A percentile compares a stretch with the other conserved stretches of the same genome.
Evolutionary conservation across 148 eudicot genomes (phyloP).

Genomic region (Spergularia marina): DNA sequence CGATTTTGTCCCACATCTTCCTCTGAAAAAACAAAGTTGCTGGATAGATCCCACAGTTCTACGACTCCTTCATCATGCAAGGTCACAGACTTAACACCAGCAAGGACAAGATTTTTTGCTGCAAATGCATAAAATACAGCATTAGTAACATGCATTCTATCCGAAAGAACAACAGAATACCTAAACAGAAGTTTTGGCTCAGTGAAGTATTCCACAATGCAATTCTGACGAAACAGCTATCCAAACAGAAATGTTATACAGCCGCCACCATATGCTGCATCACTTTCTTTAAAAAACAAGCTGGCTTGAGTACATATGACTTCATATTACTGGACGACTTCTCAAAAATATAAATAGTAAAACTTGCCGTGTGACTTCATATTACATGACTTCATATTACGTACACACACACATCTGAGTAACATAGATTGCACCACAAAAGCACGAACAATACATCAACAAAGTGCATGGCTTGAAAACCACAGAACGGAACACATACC

Average conservation of each 20-base stretch:
- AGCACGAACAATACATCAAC: too few relatives aligned
- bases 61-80: constrained; percentile 71
- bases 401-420: too few relatives aligned
- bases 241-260: not conserved
- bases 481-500: not conserved
- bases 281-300: not conserved
- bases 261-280: too few relatives aligned
- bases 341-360: not conserved
- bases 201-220: not conserved
- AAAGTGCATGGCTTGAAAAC: not conserved
- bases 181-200: not conserved
- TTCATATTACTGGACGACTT: not conserved
- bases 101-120: constrained; percentile 83
- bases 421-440: too few relatives aligned
- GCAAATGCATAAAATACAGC: constrained; percentile 26
- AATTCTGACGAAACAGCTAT: not conserved
- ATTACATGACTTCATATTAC: too few relatives aligned
- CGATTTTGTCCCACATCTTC: constrained; percentile 68
- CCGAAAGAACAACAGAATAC: not conserved
- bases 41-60: constrained; percentile 75
- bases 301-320: not conserved
- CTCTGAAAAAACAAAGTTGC: constrained; percentile 63
- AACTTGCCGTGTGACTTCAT: too few relatives aligned
- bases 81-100: constrained; percentile 84
- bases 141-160: not conserved